Evolutionary conservation across 169 alveolate species (phyloP), one percentile per base, ranked within the genome.

Genomic region (Eimeria maxima): DNA sequence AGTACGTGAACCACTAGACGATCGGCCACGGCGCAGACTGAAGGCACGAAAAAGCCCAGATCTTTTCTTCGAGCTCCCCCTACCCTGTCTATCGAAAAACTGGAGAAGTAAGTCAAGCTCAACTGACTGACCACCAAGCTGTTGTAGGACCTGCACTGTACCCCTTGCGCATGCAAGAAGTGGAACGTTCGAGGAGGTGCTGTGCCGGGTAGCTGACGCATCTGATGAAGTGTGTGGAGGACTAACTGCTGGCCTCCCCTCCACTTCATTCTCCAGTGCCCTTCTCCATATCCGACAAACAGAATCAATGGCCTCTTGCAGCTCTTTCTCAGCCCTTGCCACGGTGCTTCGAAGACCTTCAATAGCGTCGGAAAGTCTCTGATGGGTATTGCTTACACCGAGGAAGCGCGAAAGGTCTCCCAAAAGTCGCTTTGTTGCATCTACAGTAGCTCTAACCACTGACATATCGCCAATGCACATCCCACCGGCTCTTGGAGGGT

Each of bases 401-500:
- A 69, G 80, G 47, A 69, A 69, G 27, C 80, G n/a, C 4, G 38
- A 20, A 27, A 69, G 47, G 10, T 2, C 1, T 29, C 0, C 47
- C 33, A 27, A 27, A 4, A n/a, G 3, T 47, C 47, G n/a, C 47
- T 22, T 69, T 27, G 50, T 50, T 69, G 45, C 80, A 14, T 8
- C 47, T 47, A 16, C 22, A 69, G 80, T 14, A 69, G 47, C 18
- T 27, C 10, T 69, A 33, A 69, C 16, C 80, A 13, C n/a, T 24
- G n/a, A 0, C 7, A 27, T 0, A 69, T 69, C 50, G 45, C 80
- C 80, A 69, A 69, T 2, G 80, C 27, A 69, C 47, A 47, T 50
- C 80, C 80, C 80, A 29, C 47, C 47, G n/a, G 80, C 80, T 8
- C n/a, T 69, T 27, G 80, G 80, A 27, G 80, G 80, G 80, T 1